Percentiles rank a stretch among this genome's conserved stretches.
Evolutionary conservation across 805 yeast genomes (phyloP).

Genomic region (Yarrowia sp.): DNA sequence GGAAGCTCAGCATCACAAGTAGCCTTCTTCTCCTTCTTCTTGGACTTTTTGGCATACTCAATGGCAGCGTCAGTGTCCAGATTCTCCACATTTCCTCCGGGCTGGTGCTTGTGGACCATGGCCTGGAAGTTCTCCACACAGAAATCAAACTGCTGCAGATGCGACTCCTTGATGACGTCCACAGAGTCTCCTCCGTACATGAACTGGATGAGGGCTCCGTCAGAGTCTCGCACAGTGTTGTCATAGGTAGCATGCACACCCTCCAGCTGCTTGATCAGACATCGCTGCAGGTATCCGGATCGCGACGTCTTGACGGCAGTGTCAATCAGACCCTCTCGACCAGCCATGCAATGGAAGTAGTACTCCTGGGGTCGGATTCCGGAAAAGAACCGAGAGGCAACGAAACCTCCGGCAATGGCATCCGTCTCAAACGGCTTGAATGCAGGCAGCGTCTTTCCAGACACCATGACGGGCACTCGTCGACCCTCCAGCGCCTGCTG

Average conservation of each 20-base stretch:
- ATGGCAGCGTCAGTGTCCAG: slow-evolving; percentile 83
- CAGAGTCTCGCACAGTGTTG: slow-evolving; percentile 92
- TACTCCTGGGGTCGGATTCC: slow-evolving; percentile 98
- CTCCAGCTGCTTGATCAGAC: slow-evolving; percentile 95
- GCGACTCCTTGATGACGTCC: slow-evolving; percentile 92
- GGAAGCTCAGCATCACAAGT: slow-evolving; percentile 46
- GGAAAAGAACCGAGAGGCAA: slow-evolving; percentile 94
- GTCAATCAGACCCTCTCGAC: slow-evolving; percentile 99
- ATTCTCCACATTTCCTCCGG: slow-evolving; percentile 65
- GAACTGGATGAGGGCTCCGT: slow-evolving; percentile 91
- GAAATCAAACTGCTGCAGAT: slow-evolving; percentile 89
- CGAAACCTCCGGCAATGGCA: slow-evolving; percentile 98
- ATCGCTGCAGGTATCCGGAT: slow-evolving; percentile 97
- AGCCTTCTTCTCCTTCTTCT: slow-evolving; percentile 62
- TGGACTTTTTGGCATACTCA: slow-evolving; percentile 75
- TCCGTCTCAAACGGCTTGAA: slow-evolving; percentile 96
- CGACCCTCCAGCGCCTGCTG: slow-evolving; percentile 99
- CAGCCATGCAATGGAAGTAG: slow-evolving; percentile 99
- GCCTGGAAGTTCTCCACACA: slow-evolving; percentile 89
- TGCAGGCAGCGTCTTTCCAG: slow-evolving; percentile 95
- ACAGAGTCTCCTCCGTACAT: slow-evolving; percentile 96
- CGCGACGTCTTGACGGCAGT: slow-evolving; percentile 98
- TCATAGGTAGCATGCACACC: slow-evolving; percentile 95
- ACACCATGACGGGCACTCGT: slow-evolving; percentile 98
- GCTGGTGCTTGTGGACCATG: slow-evolving; percentile 79